Base-by-base conservation (phyloP, 192 early-diverging fungal species). In the Backusella sp. region DNA sequence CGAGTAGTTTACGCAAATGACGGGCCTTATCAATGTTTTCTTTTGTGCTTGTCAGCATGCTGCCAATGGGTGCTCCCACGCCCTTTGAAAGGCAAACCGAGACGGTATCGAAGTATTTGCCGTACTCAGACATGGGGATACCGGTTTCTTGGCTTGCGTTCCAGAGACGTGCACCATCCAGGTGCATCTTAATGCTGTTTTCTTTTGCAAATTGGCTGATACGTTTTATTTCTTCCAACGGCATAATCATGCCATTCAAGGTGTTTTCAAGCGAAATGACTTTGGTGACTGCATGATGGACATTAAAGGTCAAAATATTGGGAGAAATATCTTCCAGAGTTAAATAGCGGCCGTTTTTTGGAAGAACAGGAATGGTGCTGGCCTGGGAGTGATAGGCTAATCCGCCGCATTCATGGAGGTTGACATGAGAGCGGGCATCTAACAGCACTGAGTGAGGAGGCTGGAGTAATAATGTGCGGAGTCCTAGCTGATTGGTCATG, bases 161-260 rank as follows among this genome's bases (percentile, higher is more conserved):
- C 97, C 97, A 98, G 68, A 97, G 84, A 39, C 97, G 83, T 35
- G 97, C 92, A 5, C 97, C 96, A 76, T 98, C 97, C 35, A 97
- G 77, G 81, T 98, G 97, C 66, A 96, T 84, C 39, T 84, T 84
- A 12, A 96, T 76, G 8, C 78, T 85, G n/a, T 88, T 73, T 6
- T 86, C 70, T 2, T 79, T 75, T 1, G 91, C 92, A 15, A 94
- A 72, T 6, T 73, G 80, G 4, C 82, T 76, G 65, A 98, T 94
- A 14, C 86, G 79, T 76, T 75, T 66, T n/a, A 98, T 90, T 37
- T 97, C 94, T 19, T 89, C 85, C 1, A 96, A 46, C 0, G 96
- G 96, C 74, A 96, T 84, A 12, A 98, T 88, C 52, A 88, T 91
- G 6, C 97, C 96, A 59, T 91, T 85, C n/a, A 97, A 73, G 1